Evolutionary conservation across 1,139 yeast genomes (phyloP).

Genomic region (Blastobotrys apis): DNA sequence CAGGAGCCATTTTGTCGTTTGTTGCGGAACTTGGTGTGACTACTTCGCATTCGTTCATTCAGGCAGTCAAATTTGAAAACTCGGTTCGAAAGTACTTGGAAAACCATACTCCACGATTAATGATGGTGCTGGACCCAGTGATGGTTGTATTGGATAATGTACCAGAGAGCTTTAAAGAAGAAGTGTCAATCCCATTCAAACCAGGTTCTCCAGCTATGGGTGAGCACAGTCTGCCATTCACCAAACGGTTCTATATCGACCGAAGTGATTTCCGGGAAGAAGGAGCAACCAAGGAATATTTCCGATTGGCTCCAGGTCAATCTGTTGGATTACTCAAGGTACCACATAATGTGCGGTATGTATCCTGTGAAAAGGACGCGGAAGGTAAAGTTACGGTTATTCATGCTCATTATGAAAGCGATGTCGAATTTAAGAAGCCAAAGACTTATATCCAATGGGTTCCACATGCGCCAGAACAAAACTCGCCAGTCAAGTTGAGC

Average conservation of each 20-base stretch:
- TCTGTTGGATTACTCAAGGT: slow-evolving; percentile 95
- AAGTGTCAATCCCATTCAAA: slow-evolving; percentile 78
- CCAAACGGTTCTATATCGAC: slow-evolving; percentile 76
- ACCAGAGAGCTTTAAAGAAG: slow-evolving; percentile 65
- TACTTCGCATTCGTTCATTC: slow-evolving; percentile 87
- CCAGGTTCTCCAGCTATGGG: slow-evolving; percentile 78
- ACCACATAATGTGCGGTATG: slow-evolving; percentile 75
- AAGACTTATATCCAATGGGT: slow-evolving; percentile 98
- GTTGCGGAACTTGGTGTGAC: slow-evolving; percentile 96
- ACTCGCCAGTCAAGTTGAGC: slow-evolving; percentile 57
- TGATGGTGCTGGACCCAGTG: slow-evolving; percentile 88
- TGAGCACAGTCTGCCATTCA: slow-evolving; percentile 69
- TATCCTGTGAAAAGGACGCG: slow-evolving; percentile 58
- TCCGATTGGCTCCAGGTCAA: slow-evolving; percentile 90
- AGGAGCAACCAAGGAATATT: slow-evolving; percentile 49
- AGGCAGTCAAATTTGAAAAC: slow-evolving; percentile 81
- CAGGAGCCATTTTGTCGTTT: slow-evolving; percentile 94
- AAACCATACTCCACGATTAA: slow-evolving; percentile 87
- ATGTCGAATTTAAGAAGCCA: slow-evolving; percentile 62
- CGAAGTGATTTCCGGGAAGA: slow-evolving; percentile 79
- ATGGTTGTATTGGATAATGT: slow-evolving; percentile 80
- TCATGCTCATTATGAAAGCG: slow-evolving; percentile 77
- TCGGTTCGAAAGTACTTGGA: slow-evolving; percentile 86
- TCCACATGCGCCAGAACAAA: slow-evolving; percentile 58
- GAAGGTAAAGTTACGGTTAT: slow-evolving; percentile 63